Evolutionary conservation across 2,329 filamentous ascomycete species (phyloP).

Genomic region (Spiromastix sp.): DNA sequence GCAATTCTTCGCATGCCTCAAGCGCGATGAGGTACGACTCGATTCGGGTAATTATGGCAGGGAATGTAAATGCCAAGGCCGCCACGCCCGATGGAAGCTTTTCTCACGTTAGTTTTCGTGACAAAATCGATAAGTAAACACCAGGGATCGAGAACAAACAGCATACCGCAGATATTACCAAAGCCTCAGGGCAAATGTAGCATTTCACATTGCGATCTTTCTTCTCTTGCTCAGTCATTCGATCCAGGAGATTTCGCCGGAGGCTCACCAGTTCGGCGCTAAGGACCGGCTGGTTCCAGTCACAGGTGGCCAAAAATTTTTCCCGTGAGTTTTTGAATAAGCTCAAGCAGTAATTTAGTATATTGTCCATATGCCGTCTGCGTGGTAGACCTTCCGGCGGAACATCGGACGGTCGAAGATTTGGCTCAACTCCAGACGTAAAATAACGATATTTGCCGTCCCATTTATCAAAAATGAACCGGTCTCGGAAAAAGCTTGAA

Average conservation of each 20-base stretch:
- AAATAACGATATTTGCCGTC: conserved; percentile 51
- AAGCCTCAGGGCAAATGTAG: conserved; percentile 65
- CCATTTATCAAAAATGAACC: conserved; percentile 47
- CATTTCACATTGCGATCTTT: conserved; percentile 41
- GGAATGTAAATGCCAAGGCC: conserved; percentile 63
- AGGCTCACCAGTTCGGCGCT: conserved; percentile 62
- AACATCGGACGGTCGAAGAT: conserved; percentile 22
- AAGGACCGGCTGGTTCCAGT: conserved; percentile 68
- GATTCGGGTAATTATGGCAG: conserved; percentile 72
- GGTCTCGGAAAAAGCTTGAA: conserved; percentile 32
- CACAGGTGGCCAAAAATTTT: conserved; percentile 40
- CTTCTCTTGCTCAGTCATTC: conserved; percentile 45
- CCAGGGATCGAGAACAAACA: too few relatives aligned
- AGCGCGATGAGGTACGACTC: conserved; percentile 71
- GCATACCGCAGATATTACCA: conserved; percentile 66
- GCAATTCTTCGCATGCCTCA: conserved; percentile 60
- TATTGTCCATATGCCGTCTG: conserved; percentile 46
- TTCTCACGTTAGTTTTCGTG: background rate
- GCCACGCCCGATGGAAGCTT: conserved; percentile 62
- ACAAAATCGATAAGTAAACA: conserved; percentile 12
- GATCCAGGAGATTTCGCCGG: conserved; percentile 75
- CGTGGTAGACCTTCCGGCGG: conserved; percentile 23
- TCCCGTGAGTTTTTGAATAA: conserved; percentile 53
- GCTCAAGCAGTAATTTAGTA: conserved; percentile 76
- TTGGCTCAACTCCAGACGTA: conserved; percentile 27